phyloP scores from a whole-genome alignment of 495 filamentous ascomycete species.

The Xylaria sp. region DNA sequence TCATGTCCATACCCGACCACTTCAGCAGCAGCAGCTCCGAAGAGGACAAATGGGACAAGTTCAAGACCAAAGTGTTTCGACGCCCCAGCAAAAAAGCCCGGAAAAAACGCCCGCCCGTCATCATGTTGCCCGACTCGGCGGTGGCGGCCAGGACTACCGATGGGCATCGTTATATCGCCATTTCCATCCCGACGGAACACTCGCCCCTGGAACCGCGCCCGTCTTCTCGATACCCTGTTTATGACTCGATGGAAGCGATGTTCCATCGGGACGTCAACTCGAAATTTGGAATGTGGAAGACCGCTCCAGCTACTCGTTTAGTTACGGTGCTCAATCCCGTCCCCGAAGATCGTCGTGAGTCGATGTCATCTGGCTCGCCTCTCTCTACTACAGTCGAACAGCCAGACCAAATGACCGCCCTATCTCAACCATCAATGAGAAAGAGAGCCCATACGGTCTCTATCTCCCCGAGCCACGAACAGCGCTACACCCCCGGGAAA shows the following conservation, averaged over 20 bases:
- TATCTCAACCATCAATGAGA: conserved; percentile 5
- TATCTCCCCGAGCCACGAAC: conserved; percentile 8
- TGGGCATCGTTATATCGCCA: conserved; percentile 58
- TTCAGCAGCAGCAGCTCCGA: conserved; percentile 33
- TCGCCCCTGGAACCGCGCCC: conserved; percentile 27
- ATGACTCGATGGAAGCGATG: conserved; percentile 18
- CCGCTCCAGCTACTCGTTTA: conserved; percentile 21
- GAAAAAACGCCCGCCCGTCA: conserved; percentile 32
- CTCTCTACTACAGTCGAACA: conserved; percentile 15
- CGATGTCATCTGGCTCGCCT: conserved; percentile 34
- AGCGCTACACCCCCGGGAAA: conserved; percentile 9
- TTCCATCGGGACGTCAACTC: conserved; percentile 17
- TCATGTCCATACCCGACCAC: conserved; percentile 47
- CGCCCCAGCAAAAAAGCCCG: conserved; percentile 33
- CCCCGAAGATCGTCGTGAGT: conserved; percentile 38
- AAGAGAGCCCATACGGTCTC: conserved; percentile 16
- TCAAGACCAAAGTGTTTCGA: conserved; percentile 35
- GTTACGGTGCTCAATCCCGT: conserved; percentile 36
- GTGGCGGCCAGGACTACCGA: conserved; percentile 48
- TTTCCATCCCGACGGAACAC: conserved; percentile 55
- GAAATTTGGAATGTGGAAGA: conserved; percentile 22
- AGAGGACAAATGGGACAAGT: conserved; percentile 36
- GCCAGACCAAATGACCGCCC: neutral
- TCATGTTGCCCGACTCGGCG: conserved; percentile 55
- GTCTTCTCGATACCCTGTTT: conserved; percentile 20